A percentile compares a stretch with the other conserved stretches of the same genome.
phyloP scores from a whole-genome alignment of 352 stramenopile genomes.

The Phytopythium vexans region DNA sequence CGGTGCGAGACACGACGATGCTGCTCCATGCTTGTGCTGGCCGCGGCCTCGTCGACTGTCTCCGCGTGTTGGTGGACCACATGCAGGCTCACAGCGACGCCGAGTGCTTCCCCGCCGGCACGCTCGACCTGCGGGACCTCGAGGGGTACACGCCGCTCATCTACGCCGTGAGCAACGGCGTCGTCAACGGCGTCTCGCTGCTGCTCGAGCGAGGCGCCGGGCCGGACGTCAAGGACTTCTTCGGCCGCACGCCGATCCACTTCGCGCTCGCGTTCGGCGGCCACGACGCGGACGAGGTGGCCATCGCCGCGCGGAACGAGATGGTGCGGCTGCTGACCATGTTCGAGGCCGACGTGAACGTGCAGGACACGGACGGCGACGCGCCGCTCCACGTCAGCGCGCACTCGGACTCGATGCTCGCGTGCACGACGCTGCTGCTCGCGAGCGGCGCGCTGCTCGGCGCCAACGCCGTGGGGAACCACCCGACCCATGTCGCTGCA shows the following conservation, averaged over 20 bases:
- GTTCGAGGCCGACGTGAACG: constrained; percentile 73
- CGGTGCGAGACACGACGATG: constrained; percentile 19
- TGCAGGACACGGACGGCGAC: constrained; percentile 67
- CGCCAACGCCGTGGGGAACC: constrained; percentile 61
- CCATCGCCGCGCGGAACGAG: constrained; percentile 11
- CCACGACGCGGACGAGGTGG: not conserved
- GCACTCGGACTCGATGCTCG: constrained; percentile 38
- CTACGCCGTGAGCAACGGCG: constrained; percentile 63
- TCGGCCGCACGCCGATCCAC: constrained; percentile 64
- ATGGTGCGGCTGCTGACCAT: constrained; percentile 53
- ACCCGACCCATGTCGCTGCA: constrained; percentile 73
- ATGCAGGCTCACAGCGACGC: constrained; percentile 28
- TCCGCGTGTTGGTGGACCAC: constrained; percentile 45
- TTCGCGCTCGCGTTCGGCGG: constrained; percentile 42
- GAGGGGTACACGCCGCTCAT: constrained; percentile 83
- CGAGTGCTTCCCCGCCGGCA: constrained; percentile 10
- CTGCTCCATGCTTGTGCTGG: constrained; percentile 65
- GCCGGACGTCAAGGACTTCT: constrained; percentile 62
- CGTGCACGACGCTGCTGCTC: constrained; percentile 58
- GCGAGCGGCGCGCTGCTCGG: constrained; percentile 45
- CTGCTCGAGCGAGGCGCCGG: constrained; percentile 53
- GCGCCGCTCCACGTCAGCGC: constrained; percentile 62
- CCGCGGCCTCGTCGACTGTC: constrained; percentile 49
- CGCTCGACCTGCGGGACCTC: constrained; percentile 49
- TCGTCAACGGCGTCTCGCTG: constrained; percentile 41